Base-by-base conservation (phyloP, 1,139 yeast genomes). In the Yamadazyma epiphylla region DNA sequence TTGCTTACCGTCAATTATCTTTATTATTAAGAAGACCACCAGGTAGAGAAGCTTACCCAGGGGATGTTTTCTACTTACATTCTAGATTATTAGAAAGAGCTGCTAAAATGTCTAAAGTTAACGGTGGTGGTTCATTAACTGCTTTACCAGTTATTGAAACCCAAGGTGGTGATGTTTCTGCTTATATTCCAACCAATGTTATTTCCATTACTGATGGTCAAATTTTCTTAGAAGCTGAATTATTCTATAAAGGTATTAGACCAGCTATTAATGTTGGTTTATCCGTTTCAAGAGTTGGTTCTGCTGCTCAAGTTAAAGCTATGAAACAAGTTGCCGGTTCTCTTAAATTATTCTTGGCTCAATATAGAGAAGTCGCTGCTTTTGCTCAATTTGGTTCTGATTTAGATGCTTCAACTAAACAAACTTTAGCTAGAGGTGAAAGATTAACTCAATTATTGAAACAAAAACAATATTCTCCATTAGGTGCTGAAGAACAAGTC, bases 301-400 rank as follows among this genome's bases (percentile, higher is more conserved):
- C 98, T 51, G 98, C 98, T 61, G 98, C 98, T 62, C 98, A 91
- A 80, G 97, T 91, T 60, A 91, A 91, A 83, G 97, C 98, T 72
- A 85, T 94, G 94, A 91, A 91, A 77, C 97, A 91, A 81, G 98
- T 94, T 72, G 98, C 98, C 53, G 99, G 98, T 83, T 94, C 98
- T 55, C 84, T 91, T 75, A 91, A 91, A 76, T 86, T 91, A 73
- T 91, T 87, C 96, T 86, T 91, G 81, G 99, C 99, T 60, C 99
- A 91, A 80, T 91, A 91, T 86, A 91, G 99, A 87, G 99, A 91
- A 82, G 98, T 91, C 60, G 98, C 98, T 64, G 98, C 99, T 59
- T 91, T 91, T 73, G 98, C 99, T 59, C 99, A 91, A 80, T 91
- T 91, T 80, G 98, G 99, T 84, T 91, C 99, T 57, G 99, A 94